Percentiles rank a stretch among this genome's conserved stretches.
These are phyloP conservation scores for Curvularia sp. DNA, from an alignment of 2,329 filamentous ascomycete genomes.

Conservation along the genomic window DNA sequence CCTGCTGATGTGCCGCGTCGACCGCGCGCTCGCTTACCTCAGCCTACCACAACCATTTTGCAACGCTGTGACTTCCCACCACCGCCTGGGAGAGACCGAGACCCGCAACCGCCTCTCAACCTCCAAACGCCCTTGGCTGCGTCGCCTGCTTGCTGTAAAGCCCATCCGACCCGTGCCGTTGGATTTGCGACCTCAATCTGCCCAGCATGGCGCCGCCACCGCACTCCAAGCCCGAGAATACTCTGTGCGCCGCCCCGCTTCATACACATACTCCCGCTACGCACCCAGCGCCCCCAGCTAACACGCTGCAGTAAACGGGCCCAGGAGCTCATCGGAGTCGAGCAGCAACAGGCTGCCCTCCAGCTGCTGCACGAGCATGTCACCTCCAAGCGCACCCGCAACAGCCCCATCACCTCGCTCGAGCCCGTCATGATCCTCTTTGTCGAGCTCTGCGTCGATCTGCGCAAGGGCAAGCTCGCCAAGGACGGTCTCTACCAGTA, in stretches of 20 bases:
- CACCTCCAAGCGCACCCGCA: constrained; percentile 96
- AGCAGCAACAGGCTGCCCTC: constrained; percentile 89
- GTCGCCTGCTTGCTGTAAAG: constrained; percentile 40
- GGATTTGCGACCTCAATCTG: constrained; percentile 35
- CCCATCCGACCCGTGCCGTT: constrained; percentile 38
- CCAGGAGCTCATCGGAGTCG: constrained; percentile 97
- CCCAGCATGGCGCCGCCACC: constrained; percentile 87
- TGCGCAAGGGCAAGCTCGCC: constrained; percentile 96
- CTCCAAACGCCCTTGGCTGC: constrained; percentile 26
- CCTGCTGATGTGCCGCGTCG: background rate
- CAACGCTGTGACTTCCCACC: constrained; percentile 21
- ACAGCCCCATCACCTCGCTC: constrained; percentile 92
- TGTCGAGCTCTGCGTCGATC: constrained; percentile 94
- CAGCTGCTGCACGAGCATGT: constrained; percentile 98
- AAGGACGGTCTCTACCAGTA: constrained; percentile 99
- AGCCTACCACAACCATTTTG: constrained; percentile 28
- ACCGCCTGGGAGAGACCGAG: constrained; percentile 21
- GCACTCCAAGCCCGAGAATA: constrained; percentile 98
- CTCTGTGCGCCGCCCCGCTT: constrained; percentile 61
- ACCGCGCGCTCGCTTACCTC: constrained; percentile 25
- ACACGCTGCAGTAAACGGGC: constrained; percentile 67
- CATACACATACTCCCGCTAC: background rate
- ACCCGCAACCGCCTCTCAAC: constrained; percentile 26
- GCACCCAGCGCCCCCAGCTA: constrained; percentile 7
- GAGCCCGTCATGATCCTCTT: constrained; percentile 99